Evolutionary conservation across 140 eudicot genomes (phyloP).

Genomic region (Senecio squalidus): DNA sequence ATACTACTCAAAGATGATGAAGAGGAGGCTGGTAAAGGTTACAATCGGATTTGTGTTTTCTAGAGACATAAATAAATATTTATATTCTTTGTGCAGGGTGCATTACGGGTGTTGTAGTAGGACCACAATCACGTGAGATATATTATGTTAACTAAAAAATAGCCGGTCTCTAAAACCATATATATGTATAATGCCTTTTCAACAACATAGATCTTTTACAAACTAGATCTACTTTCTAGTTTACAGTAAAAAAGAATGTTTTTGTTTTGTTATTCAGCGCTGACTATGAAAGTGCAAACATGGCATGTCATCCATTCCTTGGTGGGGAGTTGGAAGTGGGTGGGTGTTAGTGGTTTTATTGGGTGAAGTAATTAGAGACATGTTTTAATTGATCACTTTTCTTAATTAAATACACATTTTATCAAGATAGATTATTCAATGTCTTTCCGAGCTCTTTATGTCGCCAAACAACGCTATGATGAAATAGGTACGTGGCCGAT

Average conservation of each 20-base stretch:
- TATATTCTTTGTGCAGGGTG: constrained; percentile 1
- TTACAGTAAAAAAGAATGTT: constrained; percentile 18
- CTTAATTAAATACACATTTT: constrained; percentile 4
- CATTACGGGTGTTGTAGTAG: constrained; percentile 18
- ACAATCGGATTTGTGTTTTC: constrained; percentile 19
- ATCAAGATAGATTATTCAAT: not conserved
- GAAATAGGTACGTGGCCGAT: not conserved
- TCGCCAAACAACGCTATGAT: constrained; percentile 11
- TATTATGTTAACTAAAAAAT: constrained; percentile 6
- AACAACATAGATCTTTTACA: constrained; percentile 8
- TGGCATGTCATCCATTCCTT: constrained; percentile 44
- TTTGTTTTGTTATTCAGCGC: constrained; percentile 21
- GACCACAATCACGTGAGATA: constrained; percentile 41
- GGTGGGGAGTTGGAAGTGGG: constrained; percentile 27
- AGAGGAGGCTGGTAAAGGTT: constrained; percentile 17
- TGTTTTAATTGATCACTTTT: constrained; percentile 17
- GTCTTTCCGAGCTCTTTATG: not conserved
- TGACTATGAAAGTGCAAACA: constrained; percentile 35
- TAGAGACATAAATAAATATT: constrained; percentile 15
- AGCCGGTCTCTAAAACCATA: constrained; percentile 13
- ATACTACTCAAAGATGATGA: too few species aligned
- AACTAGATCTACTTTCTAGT: constrained; percentile 19
- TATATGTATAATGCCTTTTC: constrained; percentile 22
- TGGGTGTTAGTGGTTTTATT: constrained; percentile 26
- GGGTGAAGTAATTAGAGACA: constrained; percentile 29